Evolutionary conservation across 129 eudicot genomes (phyloP).

Genomic region (carrot (Daucus carota)): DH1_v3.0 NC_030381.2:50144001-50144500

Average conservation of each 20-base stretch:
- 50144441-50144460: slow-evolving; percentile 70
- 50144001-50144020: slow-evolving; percentile 65
- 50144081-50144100: not conserved
- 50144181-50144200: slow-evolving; percentile 45
- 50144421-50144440: slow-evolving; percentile 93
- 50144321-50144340: slow-evolving; percentile 8
- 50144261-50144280: slow-evolving; percentile 80
- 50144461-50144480: slow-evolving; percentile 10
- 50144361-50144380: slow-evolving; percentile 77
- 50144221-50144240: slow-evolving; percentile 93
- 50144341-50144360: slow-evolving; percentile 76
- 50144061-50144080: not conserved
- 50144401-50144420: slow-evolving; percentile 96
- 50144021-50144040: not conserved
- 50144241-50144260: slow-evolving; percentile 64
- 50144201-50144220: slow-evolving; percentile 75
- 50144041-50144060: not conserved
- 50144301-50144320: slow-evolving; percentile 6
- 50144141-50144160: not conserved
- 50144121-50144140: not conserved
- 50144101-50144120: not conserved
- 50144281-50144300: slow-evolving; percentile 16
- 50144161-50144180: slow-evolving; percentile 7
- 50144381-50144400: slow-evolving; percentile 94
- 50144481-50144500: too few species aligned